Evolutionary conservation across 495 filamentous ascomycete genomes (phyloP).

Genomic region (Aspergillus sclerotiicarbonarius): DNA sequence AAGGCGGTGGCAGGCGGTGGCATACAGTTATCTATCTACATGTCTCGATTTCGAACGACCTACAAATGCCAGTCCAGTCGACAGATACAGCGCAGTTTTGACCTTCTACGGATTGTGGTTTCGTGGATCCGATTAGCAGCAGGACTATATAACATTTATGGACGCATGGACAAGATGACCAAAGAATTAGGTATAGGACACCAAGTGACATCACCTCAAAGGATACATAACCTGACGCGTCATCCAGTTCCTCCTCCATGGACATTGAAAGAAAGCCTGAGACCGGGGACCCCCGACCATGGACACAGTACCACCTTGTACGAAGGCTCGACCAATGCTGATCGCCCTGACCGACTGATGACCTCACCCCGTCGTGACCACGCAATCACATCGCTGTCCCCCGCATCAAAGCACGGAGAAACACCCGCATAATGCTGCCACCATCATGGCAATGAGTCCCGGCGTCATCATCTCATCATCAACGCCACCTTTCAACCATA

Average conservation of each 20-base stretch:
- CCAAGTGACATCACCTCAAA: too few relatives aligned
- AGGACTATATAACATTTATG: too few relatives aligned
- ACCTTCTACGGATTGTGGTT: too few relatives aligned
- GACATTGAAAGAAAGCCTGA: not conserved
- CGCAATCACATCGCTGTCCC: not conserved
- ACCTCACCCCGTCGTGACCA: not conserved
- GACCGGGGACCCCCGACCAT: not conserved
- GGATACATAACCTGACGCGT: too few relatives aligned
- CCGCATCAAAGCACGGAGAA: not conserved
- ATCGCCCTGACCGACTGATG: not conserved
- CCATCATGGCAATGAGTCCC: not conserved
- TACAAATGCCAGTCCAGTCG: too few relatives aligned
- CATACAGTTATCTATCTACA: not conserved
- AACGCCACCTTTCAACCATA: conserved; percentile 5
- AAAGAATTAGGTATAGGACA: too few relatives aligned
- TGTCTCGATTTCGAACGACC: too few relatives aligned
- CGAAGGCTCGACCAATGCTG: not conserved
- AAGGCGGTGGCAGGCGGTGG: not conserved
- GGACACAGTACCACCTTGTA: not conserved
- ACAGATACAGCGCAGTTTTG: too few relatives aligned
- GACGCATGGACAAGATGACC: too few relatives aligned
- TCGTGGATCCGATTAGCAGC: too few relatives aligned
- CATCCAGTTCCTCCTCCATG: too few relatives aligned
- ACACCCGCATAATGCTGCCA: not conserved
- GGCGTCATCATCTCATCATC: conserved; percentile 19